phyloP scores from a whole-genome alignment of 1,139 yeast genomes.

The Magnusiomyces magnusii region DNA sequence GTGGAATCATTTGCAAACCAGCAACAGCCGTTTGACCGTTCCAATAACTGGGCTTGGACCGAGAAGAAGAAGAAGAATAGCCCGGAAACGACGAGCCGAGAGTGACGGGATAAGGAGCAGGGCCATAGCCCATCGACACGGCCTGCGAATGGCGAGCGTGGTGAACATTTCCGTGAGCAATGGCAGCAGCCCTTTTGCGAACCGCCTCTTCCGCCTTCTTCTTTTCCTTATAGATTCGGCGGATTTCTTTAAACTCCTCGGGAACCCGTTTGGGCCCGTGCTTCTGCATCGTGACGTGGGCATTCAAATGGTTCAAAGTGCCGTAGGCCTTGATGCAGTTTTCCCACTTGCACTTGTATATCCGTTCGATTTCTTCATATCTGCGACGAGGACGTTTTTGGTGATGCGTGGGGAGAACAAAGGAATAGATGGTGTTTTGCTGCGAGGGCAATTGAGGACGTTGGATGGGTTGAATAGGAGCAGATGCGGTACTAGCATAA shows the following conservation, averaged over 20 bases:
- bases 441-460: neutral
- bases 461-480: neutral
- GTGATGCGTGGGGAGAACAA: neutral
- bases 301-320: constrained; percentile 66
- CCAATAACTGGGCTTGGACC: no score
- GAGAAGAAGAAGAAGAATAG: no score
- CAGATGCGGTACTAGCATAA: no score
- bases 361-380: constrained; percentile 61
- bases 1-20: neutral
- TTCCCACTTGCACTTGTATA: constrained; percentile 53
- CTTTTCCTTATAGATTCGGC: constrained; percentile 30
- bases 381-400: constrained; percentile 39
- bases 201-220: constrained; percentile 21
- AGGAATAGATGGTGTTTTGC: constrained; percentile 25
- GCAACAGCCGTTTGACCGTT: no score
- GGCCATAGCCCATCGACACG: neutral
- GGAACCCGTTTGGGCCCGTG: constrained; percentile 67
- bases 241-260: constrained; percentile 52
- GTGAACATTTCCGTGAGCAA: no score
- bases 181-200: constrained; percentile 1
- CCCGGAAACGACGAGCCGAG: neutral
- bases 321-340: constrained; percentile 69
- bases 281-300: constrained; percentile 63
- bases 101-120: neutral
- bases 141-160: no score